phyloP scores from a whole-genome alignment of 352 stramenopile genomes.

The Thalassiosira mediterranea region DNA sequence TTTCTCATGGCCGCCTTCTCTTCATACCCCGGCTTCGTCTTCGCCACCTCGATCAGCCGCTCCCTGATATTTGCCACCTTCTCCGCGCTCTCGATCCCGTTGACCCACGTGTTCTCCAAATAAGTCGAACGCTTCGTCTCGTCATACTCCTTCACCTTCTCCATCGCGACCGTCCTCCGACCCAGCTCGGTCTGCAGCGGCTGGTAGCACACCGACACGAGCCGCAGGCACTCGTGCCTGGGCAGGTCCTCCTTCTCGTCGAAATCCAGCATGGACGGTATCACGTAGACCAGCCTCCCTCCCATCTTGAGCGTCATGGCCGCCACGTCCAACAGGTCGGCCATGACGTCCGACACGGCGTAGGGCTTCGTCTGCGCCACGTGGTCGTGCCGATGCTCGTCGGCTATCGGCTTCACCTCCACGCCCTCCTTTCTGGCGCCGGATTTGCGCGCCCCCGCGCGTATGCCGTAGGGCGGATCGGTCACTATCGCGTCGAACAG shows the following conservation, averaged over 20 bases:
- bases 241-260: slow-evolving; percentile 68
- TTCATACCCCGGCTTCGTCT: slow-evolving; percentile 74
- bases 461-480: slow-evolving; percentile 84
- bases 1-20: slow-evolving; percentile 70
- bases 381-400: slow-evolving; percentile 89
- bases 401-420: slow-evolving; percentile 75
- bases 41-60: slow-evolving; percentile 72
- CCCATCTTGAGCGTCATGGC: slow-evolving; percentile 68
- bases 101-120: slow-evolving; percentile 62
- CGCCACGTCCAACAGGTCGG: slow-evolving; percentile 92
- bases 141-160: slow-evolving; percentile 77
- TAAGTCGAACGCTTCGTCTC: slow-evolving; percentile 55
- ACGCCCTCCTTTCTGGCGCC: slow-evolving; percentile 73
- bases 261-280: slow-evolving; percentile 82
- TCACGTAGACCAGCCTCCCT: slow-evolving; percentile 80
- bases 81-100: slow-evolving; percentile 70
- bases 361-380: slow-evolving; percentile 96
- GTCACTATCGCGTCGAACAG: slow-evolving; percentile 87
- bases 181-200: slow-evolving; percentile 71
- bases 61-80: slow-evolving; percentile 79
- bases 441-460: slow-evolving; percentile 90
- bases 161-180: slow-evolving; percentile 75
- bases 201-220: slow-evolving; percentile 78
- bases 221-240: slow-evolving; percentile 68
- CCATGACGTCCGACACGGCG: slow-evolving; percentile 95